Evolutionary conservation across 345 rosid genomes (phyloP), one percentile per base, ranked within the genome.

Genomic region (Hirschfeldia incana): DNA sequence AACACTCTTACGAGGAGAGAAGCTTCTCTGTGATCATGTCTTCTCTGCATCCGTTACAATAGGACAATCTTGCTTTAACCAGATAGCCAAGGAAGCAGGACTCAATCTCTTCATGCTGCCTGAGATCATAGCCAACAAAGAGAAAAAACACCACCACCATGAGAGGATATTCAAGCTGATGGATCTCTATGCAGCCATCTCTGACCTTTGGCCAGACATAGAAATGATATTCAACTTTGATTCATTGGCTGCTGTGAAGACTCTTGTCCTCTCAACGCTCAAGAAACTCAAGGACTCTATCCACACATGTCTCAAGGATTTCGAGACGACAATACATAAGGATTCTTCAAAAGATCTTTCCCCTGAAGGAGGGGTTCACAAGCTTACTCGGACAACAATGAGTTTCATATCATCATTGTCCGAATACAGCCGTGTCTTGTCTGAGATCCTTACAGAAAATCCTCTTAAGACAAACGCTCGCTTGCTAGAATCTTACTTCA

Each of bases 311-410:
- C 76, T 92, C 16, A 68, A 60, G 3, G 86, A 86, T 3, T 89
- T 91, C 34, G 90, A 86, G 62, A 70, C 84, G 0, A 75, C 86
- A 8, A 75, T 90, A 65, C 86, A 83, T 11, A 91, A 87, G 62
- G 88, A 88, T 73, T 79, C 83, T 3, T 85, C 89, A 0, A 91
- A 83, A 81, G 71, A 67, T 12, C 57, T 53, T 0, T 72, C 81
- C 4, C 68, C 85, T 0, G 94, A 95, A 1, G 94, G 92, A 17
- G 92, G 90, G 5, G 78, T 94, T 77, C 97, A 91, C 65, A 94
- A 88, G 4, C 82, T 92, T 49, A 88, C 93, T 2, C 78, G 76
- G 27, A 84, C 87, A 36, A 84, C 82, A 0, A 92, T 94, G 97
- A 88, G 75, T 72, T 92, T 85, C 86, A 57, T 92, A 34, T 66